These are phyloP conservation scores for Dactylellina drechsleri DNA, from an alignment of 2,329 filamentous ascomycete genomes.

Conservation along the genomic window DNA sequence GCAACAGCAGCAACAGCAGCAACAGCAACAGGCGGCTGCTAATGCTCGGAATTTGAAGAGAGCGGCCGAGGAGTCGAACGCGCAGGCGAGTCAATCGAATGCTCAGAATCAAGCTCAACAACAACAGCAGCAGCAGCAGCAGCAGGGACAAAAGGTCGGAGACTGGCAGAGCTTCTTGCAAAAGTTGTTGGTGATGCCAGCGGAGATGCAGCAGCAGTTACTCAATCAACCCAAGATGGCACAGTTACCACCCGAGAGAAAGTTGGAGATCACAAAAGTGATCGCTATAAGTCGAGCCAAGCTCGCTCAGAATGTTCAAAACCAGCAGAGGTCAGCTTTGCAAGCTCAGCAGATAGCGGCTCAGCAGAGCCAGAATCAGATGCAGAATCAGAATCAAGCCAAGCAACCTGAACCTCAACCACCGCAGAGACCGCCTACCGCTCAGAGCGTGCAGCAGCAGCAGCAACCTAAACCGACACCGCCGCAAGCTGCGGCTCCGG, in stretches of 20 bases:
- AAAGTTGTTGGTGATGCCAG: slow-evolving; percentile 36
- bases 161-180: slow-evolving; percentile 47
- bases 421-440: slow-evolving; percentile 22
- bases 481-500: slow-evolving; percentile 1
- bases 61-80: slow-evolving; percentile 22
- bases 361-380: slow-evolving; percentile 21
- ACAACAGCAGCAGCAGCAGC: slow-evolving; percentile 24
- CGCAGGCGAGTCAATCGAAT: slow-evolving; percentile 11
- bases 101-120: slow-evolving; percentile 7
- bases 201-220: slow-evolving; percentile 32
- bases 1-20: slow-evolving; percentile 25
- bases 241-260: slow-evolving; percentile 29
- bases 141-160: slow-evolving; percentile 2
- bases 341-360: slow-evolving; percentile 7
- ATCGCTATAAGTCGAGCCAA: slow-evolving; percentile 28
- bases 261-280: slow-evolving; percentile 30
- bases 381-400: slow-evolving; percentile 23
- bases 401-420: slow-evolving; percentile 14
- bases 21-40: slow-evolving; percentile 16
- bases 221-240: slow-evolving; percentile 33
- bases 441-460: slow-evolving; percentile 11
- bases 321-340: slow-evolving; percentile 16
- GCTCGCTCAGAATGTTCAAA: slow-evolving; percentile 23
- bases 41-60: slow-evolving; percentile 23
- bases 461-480: not conserved